Conservation (phyloP, 345 rosid species). For the Adansonia digitata region DNA sequence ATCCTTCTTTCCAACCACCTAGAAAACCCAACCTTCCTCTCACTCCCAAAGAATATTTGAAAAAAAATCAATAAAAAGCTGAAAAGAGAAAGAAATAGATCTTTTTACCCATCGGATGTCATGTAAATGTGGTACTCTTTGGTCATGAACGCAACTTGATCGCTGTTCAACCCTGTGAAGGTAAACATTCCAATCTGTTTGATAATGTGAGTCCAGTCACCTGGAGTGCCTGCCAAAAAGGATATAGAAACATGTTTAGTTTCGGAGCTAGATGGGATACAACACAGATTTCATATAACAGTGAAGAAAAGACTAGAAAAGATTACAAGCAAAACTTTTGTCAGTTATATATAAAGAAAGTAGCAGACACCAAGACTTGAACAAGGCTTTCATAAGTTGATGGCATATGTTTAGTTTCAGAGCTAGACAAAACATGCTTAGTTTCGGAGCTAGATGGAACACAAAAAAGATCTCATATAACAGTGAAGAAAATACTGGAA, state of each 20-base stretch:
- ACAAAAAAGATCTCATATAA: neutral
- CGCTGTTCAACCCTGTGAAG: slow-evolving; percentile 58
- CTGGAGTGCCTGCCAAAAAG: slow-evolving; percentile 54
- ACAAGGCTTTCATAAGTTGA: no score
- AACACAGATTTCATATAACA: neutral
- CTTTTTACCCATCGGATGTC: slow-evolving; percentile 63
- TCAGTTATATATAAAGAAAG: neutral
- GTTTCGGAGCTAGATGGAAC: neutral
- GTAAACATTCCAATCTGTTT: slow-evolving; percentile 78
- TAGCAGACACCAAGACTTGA: slow-evolving; percentile 44
- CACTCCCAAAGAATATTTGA: neutral
- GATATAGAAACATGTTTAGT: neutral
- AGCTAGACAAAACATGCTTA: neutral
- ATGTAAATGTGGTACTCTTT: slow-evolving; percentile 64
- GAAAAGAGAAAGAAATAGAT: neutral
- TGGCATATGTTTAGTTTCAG: slow-evolving; percentile 48
- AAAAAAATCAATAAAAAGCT: neutral
- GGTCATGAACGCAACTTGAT: slow-evolving; percentile 65
- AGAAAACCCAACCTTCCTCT: neutral
- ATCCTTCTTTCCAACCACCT: neutral
- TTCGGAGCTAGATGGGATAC: neutral
- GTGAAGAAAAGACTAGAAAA: neutral
- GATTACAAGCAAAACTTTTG: no score
- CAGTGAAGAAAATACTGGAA: neutral
- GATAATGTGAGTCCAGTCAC: slow-evolving; percentile 74